phyloP scores from a whole-genome alignment of 805 yeast species.

The Saccharomyces jurei region DNA sequence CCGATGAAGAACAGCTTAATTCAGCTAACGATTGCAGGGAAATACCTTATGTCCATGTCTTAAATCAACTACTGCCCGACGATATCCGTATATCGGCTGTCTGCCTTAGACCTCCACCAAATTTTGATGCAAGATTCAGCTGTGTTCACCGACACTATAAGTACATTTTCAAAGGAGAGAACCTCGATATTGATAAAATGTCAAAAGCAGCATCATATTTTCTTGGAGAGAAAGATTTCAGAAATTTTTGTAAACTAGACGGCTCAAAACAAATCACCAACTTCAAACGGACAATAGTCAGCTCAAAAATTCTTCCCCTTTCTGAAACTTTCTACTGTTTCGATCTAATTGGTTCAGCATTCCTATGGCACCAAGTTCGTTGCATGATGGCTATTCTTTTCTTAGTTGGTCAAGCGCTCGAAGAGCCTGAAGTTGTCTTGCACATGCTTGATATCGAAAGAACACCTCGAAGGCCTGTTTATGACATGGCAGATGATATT shows the following conservation, averaged over 20 bases:
- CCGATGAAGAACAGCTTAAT: slow-evolving; percentile 52
- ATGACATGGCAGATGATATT: slow-evolving; percentile 82
- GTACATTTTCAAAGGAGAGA: slow-evolving; percentile 56
- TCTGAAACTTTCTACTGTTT: slow-evolving; percentile 49
- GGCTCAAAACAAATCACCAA: slow-evolving; percentile 88
- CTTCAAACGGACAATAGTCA: slow-evolving; percentile 54
- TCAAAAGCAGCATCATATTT: slow-evolving; percentile 47
- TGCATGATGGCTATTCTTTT: slow-evolving; percentile 86
- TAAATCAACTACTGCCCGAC: slow-evolving; percentile 70
- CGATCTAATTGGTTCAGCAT: slow-evolving; percentile 80
- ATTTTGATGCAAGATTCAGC: slow-evolving; percentile 88
- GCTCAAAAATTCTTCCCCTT: slow-evolving; percentile 39
- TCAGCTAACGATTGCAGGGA: slow-evolving; percentile 56
- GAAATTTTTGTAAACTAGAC: slow-evolving; percentile 91
- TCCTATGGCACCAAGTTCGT: slow-evolving; percentile 95
- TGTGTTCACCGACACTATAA: slow-evolving; percentile 81
- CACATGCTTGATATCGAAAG: slow-evolving; percentile 50
- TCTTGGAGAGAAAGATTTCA: slow-evolving; percentile 77
- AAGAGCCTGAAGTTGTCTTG: slow-evolving; percentile 47
- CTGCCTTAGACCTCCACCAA: slow-evolving; percentile 72
- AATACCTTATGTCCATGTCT: slow-evolving; percentile 62
- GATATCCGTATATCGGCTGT: slow-evolving; percentile 80
- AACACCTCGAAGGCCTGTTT: slow-evolving; percentile 64
- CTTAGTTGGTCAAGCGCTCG: slow-evolving; percentile 71
- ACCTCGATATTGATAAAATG: slow-evolving; percentile 64